Percentiles rank a stretch among this genome's conserved stretches.
phyloP scores from a whole-genome alignment of 78 protist genomes.

The Tieghemostelium lacteum region DNA sequence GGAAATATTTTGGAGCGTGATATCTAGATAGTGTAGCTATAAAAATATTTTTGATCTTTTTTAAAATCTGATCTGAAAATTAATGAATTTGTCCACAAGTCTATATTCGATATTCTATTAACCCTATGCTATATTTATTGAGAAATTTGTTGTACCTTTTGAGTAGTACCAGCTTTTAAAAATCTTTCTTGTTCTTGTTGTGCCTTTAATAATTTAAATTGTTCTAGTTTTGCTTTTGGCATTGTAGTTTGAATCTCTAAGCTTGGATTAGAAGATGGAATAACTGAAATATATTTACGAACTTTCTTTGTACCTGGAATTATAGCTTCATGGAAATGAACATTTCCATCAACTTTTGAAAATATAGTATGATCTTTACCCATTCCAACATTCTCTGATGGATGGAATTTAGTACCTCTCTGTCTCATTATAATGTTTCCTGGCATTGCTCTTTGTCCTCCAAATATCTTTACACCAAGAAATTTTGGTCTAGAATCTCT shows the following conservation, averaged over 20 bases:
- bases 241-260: not conserved
- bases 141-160: too few relatives aligned
- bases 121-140: too few relatives aligned
- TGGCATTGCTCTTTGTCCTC: conserved; percentile 43
- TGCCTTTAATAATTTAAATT: not conserved
- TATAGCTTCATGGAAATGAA: conserved; percentile 16
- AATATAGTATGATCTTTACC: conserved; percentile 91
- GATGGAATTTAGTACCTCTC: conserved; percentile 81
- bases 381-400: conserved; percentile 82
- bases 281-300: conserved; percentile 33
- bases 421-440: conserved; percentile 88
- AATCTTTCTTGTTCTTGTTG: not conserved
- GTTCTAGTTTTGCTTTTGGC: not conserved
- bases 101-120: too few relatives aligned
- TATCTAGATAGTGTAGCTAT: too few relatives aligned
- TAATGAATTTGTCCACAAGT: too few relatives aligned
- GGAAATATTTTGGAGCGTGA: too few relatives aligned
- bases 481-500: conserved; percentile 68
- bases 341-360: conserved; percentile 73
- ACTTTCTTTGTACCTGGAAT: conserved; percentile 5
- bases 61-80: too few relatives aligned
- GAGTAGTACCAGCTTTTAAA: not conserved
- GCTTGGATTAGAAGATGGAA: not conserved
- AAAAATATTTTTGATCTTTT: too few relatives aligned
- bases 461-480: conserved; percentile 57